Base-by-base conservation (phyloP, 352 stramenopile genomes). In the Phytopythium ostracodes region DNA sequence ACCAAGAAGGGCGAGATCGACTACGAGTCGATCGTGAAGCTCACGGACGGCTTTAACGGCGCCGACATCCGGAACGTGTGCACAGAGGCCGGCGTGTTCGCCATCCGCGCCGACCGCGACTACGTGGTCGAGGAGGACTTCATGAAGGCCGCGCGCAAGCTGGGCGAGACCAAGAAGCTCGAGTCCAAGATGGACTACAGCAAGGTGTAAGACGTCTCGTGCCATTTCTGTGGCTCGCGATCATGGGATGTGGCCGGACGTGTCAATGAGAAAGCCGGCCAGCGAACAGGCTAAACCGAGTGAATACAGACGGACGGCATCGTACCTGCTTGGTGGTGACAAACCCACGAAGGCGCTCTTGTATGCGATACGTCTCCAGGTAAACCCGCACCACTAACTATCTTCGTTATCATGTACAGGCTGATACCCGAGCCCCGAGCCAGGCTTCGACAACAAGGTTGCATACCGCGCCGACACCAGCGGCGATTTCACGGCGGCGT, bases 91-190 rank as follows among this genome's bases (percentile, higher is more conserved):
- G 92, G 90, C 55, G 80, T 99, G 63, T 99, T 99, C 84, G 98
- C 98, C 31, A 99, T 99, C 75, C 92, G 98, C 51, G 93, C 89
- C 14, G 97, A 99, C 73, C 88, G 98, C 49, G 97, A 99, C 70
- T 99, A 99, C 83, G 96, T 99, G 27, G 76, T 99, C 22, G 97
- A 99, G 73, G 97, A 99, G 71, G 98, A 99, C 75, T 99, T 99
- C 74, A 99, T 99, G 96, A 99, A 99, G 88, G 98, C 98, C 3
- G 97, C 96, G 53, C 89, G 98, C 60, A 99, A 99, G 87, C 91
- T 99, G 68, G 90, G 91, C 35, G 98, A 99, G 66, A 97, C 91
- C 61, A 99, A 99, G 93, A 99, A 99, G 80, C 89, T 99, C 49
- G 98, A 99, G 84, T 98, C 89, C 57, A 99, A 99, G 85, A 94